Percentiles rank a stretch among this genome's conserved stretches.
Conservation (phyloP, 208 protist species). For the Vickermania ingenoplastis region DNA sequence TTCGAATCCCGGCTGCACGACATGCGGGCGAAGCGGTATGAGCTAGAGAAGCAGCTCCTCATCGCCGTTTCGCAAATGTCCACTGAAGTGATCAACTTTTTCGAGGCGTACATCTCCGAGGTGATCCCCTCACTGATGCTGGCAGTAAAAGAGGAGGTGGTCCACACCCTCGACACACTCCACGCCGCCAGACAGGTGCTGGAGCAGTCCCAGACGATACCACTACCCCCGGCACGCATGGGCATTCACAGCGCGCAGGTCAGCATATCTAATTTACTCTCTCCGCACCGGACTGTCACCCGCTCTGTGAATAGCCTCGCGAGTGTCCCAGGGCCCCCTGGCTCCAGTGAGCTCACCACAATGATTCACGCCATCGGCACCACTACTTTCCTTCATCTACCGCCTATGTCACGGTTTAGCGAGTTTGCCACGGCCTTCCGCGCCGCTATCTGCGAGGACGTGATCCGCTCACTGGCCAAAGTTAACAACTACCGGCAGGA, state of each 20-base stretch:
- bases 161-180: background rate
- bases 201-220: background rate
- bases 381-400: conserved; percentile 18
- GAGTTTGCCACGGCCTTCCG: conserved; percentile 45
- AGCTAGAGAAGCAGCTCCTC: conserved; percentile 45
- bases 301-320: background rate
- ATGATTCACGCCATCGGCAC: conserved; percentile 4
- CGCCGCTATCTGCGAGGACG: conserved; percentile 65
- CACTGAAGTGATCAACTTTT: conserved; percentile 80
- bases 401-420: conserved; percentile 14
- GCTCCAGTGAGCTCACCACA: background rate
- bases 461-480: conserved; percentile 35
- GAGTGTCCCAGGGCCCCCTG: background rate
- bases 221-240: background rate
- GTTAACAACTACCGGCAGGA: conserved; percentile 1
- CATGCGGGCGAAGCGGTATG: conserved; percentile 7
- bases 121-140: conserved; percentile 9
- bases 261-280: background rate
- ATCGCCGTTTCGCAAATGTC: conserved; percentile 52
- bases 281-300: background rate
- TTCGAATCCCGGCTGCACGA: background rate
- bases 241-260: background rate
- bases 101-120: conserved; percentile 32
- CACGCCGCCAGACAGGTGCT: conserved; percentile 11
- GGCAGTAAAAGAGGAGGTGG: background rate